A percentile compares a stretch with the other conserved stretches of the same genome.
phyloP scores from a whole-genome alignment of 1,284 basidiomycete species.

The Heterobasidion parviporum region DNA sequence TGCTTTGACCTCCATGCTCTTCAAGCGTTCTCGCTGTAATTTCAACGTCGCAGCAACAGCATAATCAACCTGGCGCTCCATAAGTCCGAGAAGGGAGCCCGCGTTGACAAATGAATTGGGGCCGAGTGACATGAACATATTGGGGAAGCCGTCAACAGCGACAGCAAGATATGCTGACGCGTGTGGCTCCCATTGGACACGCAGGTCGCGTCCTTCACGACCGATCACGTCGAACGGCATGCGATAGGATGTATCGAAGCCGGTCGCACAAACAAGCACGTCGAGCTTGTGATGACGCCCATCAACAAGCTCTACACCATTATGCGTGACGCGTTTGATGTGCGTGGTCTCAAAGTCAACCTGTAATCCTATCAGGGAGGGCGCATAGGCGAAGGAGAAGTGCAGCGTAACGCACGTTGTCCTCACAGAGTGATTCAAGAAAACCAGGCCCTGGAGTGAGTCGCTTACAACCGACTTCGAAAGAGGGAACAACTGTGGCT shows the following conservation, averaged over 20 bases:
- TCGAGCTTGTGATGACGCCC: slow-evolving; percentile 42
- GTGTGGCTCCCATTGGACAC: slow-evolving; percentile 35
- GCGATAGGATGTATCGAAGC: slow-evolving; percentile 40
- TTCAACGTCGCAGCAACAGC: slow-evolving; percentile 38
- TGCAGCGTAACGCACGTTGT: slow-evolving; percentile 31
- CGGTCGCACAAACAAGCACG: slow-evolving; percentile 51
- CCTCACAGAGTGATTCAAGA: slow-evolving; percentile 37
- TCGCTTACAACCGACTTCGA: slow-evolving; percentile 24
- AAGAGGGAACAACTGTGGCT: slow-evolving; percentile 5
- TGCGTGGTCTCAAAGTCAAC: slow-evolving; percentile 38
- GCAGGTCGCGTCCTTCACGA: slow-evolving; percentile 30
- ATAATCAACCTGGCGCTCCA: slow-evolving; percentile 47
- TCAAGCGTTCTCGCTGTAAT: slow-evolving; percentile 43
- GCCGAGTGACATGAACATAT: slow-evolving; percentile 42
- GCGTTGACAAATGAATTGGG: slow-evolving; percentile 44
- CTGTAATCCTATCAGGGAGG: slow-evolving; percentile 16
- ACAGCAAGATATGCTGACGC: slow-evolving; percentile 42
- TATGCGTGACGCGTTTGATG: slow-evolving; percentile 38
- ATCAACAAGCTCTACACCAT: slow-evolving; percentile 41
- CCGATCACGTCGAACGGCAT: slow-evolving; percentile 40
- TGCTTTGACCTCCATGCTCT: slow-evolving; percentile 42
- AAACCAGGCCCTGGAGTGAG: slow-evolving; percentile 51
- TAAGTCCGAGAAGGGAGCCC: slow-evolving; percentile 37
- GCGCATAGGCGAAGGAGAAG: background rate
- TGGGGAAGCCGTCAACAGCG: slow-evolving; percentile 48